Evolutionary conservation across 1,284 basidiomycete species (phyloP), one percentile per base, ranked within the genome.

Genomic region (Fomitopsis pinicola): DNA sequence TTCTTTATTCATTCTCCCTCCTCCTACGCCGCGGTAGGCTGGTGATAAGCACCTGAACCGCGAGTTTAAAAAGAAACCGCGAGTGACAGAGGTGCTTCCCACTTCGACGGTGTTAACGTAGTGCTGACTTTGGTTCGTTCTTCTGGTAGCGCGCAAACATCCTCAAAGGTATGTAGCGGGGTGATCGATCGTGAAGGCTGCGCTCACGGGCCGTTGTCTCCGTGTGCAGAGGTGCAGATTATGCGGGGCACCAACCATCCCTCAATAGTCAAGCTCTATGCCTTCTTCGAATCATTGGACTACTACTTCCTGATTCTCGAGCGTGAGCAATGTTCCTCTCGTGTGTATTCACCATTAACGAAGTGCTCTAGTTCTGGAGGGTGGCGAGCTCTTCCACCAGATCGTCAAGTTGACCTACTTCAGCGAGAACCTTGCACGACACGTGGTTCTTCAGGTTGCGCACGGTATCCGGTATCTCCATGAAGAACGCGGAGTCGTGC

Each of bases 341-440:
- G 45, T 30, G 35, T 60, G 58, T 19, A 28, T 40, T 58, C 35
- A 14, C 46, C 19, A 58, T 38, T 42, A 50, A 48, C 56, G n/a
- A 57, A 55, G 53, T 26, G 42, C 48, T 60, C 30, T 67, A 95
- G 92, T 97, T 45, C 92, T 97, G 93, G 92, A 94, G 72, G 97
- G 97, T 63, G 97, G 97, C 67, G 97, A 99, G 75, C 83, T 99
- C 1, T 99, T 99, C 81, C 97, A 99, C 75, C 97, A 99, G 75
- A 99, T 99, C 69, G 97, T 99, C 77, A 98, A 98, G 75, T 85
- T 99, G 66, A 99, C 97, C 1, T 99, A 99, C 78, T 98, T 99
- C 74, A 95, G 92, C 73, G 97, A 99, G 76, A 91, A 91, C 63
- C 87, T 98, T 15, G 86, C 95, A 10, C 87, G 97, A 10, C 97